Base-by-base conservation (phyloP, 805 yeast genomes). In the Saccharomycopsis babjevae region DNA sequence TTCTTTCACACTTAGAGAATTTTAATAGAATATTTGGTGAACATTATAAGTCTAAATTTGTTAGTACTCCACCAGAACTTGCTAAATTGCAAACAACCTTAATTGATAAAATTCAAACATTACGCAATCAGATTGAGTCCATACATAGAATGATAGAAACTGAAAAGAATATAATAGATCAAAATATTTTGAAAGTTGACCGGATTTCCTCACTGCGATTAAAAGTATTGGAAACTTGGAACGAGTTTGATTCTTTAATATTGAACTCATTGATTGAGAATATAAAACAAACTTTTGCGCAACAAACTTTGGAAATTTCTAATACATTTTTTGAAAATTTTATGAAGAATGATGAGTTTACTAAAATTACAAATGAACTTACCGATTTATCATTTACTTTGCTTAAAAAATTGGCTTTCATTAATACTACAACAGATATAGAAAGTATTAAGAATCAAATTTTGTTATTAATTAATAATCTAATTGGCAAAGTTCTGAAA, bases 141-240 rank as follows among this genome's bases (percentile, higher is more conserved):
- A 68, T 85, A 59, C 88, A 86, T 66, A 57, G 65, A 0, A 76
- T 79, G 58, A 84, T 81, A 64, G 74, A 75, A 43, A 68, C 75
- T 40, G 78, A 79, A 1, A 74, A 76, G 7, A 87, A 84, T 3
- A 46, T 25, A 55, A 67, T 83, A 5, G 89, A 85, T 64, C 70
- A 76, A 42, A 78, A 83, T 4, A 67, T 83, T 5, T 69, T 72
- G 36, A 78, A 77, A 16, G 77, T 84, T 5, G 73, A 80, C 1
- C 71, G 70, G 3, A 77, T 75, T n/a, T 75, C 81, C 3, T 66
- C 81, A n/a, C 71, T 73, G 39, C 76, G 77, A 59, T 69, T 86
- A 20, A 67, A 73, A 46, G 86, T 84, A 59, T 69, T 79, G 66
- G 86, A 83, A 39, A 73, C 78, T 3, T 87, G 92, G 91, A 66